Evolutionary conservation across 192 early-diverging fungal genomes (phyloP).

Genomic region (Cladochytrium replicatum): DNA sequence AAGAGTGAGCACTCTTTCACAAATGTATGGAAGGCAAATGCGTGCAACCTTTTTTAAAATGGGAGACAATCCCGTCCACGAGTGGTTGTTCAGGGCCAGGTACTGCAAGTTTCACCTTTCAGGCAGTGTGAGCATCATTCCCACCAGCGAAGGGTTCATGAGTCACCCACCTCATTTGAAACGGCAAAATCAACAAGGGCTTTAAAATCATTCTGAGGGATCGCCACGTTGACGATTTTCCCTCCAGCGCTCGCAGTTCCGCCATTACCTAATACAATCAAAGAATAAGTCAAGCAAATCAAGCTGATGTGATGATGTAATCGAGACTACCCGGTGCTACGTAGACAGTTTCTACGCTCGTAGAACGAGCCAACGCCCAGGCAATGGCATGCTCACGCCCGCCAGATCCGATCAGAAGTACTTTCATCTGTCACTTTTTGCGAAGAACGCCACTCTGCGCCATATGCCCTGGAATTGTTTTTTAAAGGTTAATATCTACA

Average conservation of each 20-base stretch:
- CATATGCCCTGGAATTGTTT: too few species aligned
- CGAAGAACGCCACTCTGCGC: too few species aligned
- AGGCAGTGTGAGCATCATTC: neutral
- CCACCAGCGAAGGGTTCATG: neutral
- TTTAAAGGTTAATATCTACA: too few species aligned
- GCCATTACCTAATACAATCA: constrained; percentile 71
- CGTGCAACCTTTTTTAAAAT: constrained; percentile 65
- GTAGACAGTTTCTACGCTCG: constrained; percentile 68
- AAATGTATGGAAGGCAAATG: neutral
- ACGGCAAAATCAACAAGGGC: constrained; percentile 69
- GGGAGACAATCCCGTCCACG: constrained; percentile 77
- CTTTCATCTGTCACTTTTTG: constrained; percentile 30
- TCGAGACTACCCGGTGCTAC: constrained; percentile 75
- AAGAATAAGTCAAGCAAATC: neutral
- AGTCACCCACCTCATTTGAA: constrained; percentile 52
- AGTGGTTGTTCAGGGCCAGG: constrained; percentile 95
- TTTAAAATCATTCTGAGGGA: constrained; percentile 56
- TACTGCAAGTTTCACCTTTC: constrained; percentile 76
- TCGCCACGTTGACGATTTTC: constrained; percentile 76
- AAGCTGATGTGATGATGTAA: neutral
- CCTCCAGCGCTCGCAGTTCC: constrained; percentile 63
- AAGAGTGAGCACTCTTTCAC: neutral
- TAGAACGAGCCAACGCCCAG: constrained; percentile 75
- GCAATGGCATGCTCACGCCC: constrained; percentile 96
- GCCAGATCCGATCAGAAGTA: constrained; percentile 87